These are phyloP conservation scores for Trichocladium uniseriatum DNA, from an alignment of 495 filamentous ascomycete species.

Conservation along the genomic window DNA sequence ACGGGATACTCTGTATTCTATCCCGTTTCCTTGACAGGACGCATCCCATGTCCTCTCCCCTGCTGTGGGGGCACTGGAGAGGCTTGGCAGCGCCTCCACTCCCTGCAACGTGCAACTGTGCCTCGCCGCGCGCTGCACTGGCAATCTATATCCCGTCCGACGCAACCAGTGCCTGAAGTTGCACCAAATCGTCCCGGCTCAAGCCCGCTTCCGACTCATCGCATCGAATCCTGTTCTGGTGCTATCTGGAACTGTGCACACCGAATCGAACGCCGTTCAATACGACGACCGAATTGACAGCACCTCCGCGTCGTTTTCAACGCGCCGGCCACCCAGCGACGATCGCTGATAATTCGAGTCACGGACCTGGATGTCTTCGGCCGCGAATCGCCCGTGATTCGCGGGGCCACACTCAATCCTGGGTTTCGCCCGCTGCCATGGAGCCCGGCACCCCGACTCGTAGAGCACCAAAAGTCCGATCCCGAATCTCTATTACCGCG, in stretches of 20 bases:
- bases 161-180: slow-evolving; percentile 11
- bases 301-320: background rate
- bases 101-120: background rate
- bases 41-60: background rate
- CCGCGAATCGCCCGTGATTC: slow-evolving; percentile 11
- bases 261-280: background rate
- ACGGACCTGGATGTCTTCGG: slow-evolving; percentile 10
- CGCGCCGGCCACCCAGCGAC: background rate
- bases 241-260: background rate
- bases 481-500: slow-evolving; percentile 1
- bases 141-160: background rate
- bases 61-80: no score
- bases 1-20: no score
- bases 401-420: slow-evolving; percentile 3
- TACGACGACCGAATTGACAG: background rate
- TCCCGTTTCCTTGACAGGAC: background rate
- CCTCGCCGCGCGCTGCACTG: background rate
- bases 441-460: slow-evolving; percentile 19
- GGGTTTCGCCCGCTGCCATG: slow-evolving; percentile 21
- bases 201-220: background rate
- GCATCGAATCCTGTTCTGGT: background rate
- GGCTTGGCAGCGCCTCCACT: background rate
- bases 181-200: slow-evolving; percentile 5
- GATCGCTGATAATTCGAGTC: background rate
- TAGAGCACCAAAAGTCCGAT: slow-evolving; percentile 16